Evolutionary conservation across 495 filamentous ascomycete genomes (phyloP), one percentile per base, ranked within the genome.

Genomic region (Aspergillus coremiiformis): DNA sequence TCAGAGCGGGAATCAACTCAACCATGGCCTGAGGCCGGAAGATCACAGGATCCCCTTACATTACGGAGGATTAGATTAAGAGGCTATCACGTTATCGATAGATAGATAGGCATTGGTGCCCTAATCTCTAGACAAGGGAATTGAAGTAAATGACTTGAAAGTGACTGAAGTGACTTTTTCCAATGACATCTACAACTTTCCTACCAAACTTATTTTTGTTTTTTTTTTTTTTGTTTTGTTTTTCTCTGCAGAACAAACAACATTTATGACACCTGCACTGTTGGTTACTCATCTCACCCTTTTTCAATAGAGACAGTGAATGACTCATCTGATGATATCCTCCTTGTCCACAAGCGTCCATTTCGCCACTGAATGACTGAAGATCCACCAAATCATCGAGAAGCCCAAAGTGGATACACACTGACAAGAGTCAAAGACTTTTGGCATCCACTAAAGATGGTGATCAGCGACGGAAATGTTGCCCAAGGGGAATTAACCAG

Each of bases 61-160:
- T 9, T 9, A 37, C 33, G 14, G 15, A 4, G 14, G 14, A 19
- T 21, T 41, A 21, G 24, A 8, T 27, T 17, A 19, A 10, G 27
- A 3, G 20, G 1, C 23, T 15, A 33, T 55, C 54, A 56, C 49
- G 54, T 52, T 56, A 52, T 52, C 43, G 49, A 48, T 56, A 48
- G 37, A 20, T 41, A 14, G 49, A 47, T n/a, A n/a, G n/a, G n/a
- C n/a, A n/a, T n/a, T n/a, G n/a, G n/a, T n/a, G n/a, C n/a, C n/a
- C n/a, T n/a, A n/a, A n/a, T n/a, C n/a, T n/a, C n/a, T n/a, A n/a
- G n/a, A n/a, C n/a, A n/a, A n/a, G n/a, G n/a, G n/a, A n/a, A n/a
- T n/a, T n/a, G n/a, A n/a, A n/a, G n/a, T n/a, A n/a, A n/a, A n/a
- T n/a, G n/a, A n/a, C n/a, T n/a, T n/a, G n/a, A n/a, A n/a, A n/a